Base-by-base conservation (phyloP, 169 alveolate species). In the Cryptosporidium meleagridis region DNA sequence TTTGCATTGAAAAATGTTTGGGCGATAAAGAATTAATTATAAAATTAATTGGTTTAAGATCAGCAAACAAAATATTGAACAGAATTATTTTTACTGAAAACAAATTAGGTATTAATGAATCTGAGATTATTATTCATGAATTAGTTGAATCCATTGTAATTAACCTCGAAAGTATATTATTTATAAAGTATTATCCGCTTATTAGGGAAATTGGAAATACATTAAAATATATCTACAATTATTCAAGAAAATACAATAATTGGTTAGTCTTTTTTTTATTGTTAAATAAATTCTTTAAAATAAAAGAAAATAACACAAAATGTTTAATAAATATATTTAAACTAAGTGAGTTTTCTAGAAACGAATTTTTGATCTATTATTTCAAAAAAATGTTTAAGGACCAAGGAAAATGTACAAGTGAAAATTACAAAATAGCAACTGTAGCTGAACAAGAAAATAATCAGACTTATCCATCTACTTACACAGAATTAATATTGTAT, bases 1-100 rank as follows among this genome's bases (percentile, higher is more conserved):
- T 80, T 26, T 80, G 89, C 33, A 12, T 80, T 62, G 89, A 80
- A 65, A 80, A 80, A 65, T 80, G 80, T 16, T 65, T 80, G 26
- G 44, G 31, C 7, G 89, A 80, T 62, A 35, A 62, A n/a, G 89
- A 80, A 18, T 62, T 62, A 0, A 21, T n/a, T 14, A 69, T 80
- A 12, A 59, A 80, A 45, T 26, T 9, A 16, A 23, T 26, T 21
- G 73, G 69, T 16, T 44, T 80, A n/a, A 33, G 41, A 23, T 80
- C 75, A 9, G 62, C 62, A 10, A 62, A 80, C 45, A 41, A n/a
- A 8, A 65, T 80, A 23, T 2, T 80, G 9, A 67, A 62, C 3
- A 39, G 33, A 9, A 26, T 65, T 0, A 3, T 44, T 21, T 39
- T 21, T 1, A 6, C 6, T 29, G 68, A 52, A n/a, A 51, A 9